Evolutionary conservation across 805 yeast genomes (phyloP).

Genomic region (Wickerhamiella bombiphila): DNA sequence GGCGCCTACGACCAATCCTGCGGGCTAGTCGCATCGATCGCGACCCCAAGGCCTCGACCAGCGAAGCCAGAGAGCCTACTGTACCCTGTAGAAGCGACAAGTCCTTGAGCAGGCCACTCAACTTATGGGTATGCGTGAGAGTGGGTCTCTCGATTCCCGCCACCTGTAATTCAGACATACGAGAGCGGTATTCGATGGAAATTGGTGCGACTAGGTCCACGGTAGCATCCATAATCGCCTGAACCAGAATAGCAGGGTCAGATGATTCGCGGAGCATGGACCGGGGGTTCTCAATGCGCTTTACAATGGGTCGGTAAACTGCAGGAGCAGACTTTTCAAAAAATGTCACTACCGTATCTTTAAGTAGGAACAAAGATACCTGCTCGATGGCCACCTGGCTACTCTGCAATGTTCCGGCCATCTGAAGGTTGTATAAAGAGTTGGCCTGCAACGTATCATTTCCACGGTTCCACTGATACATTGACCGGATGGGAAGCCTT

Average conservation of each 20-base stretch:
- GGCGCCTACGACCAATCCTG: constrained; percentile 2
- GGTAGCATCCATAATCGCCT: constrained; percentile 39
- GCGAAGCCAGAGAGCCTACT: constrained; percentile 33
- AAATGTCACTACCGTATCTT: constrained; percentile 37
- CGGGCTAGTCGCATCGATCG: not conserved
- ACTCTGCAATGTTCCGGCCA: constrained; percentile 15
- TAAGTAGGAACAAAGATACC: constrained; percentile 35
- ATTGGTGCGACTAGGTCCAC: constrained; percentile 43
- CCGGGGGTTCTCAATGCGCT: constrained; percentile 31
- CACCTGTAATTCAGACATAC: constrained; percentile 36
- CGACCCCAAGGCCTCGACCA: constrained; percentile 31
- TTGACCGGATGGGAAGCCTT: constrained; percentile 7
- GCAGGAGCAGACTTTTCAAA: constrained; percentile 44
- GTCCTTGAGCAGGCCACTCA: constrained; percentile 42
- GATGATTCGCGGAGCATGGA: constrained; percentile 37
- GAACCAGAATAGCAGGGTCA: constrained; percentile 38
- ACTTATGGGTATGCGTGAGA: constrained; percentile 35
- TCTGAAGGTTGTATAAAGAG: constrained; percentile 9
- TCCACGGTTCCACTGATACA: constrained; percentile 17
- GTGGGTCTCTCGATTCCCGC: constrained; percentile 38
- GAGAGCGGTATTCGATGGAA: constrained; percentile 34
- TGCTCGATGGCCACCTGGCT: constrained; percentile 41
- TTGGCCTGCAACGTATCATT: constrained; percentile 9
- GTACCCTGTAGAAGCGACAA: constrained; percentile 33
- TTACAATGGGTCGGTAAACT: constrained; percentile 36